Percentiles rank a stretch among this genome's conserved stretches.
These are phyloP conservation scores for Huntiella savannae DNA, from an alignment of 2,329 filamentous ascomycete genomes.

Conservation along the genomic window DNA sequence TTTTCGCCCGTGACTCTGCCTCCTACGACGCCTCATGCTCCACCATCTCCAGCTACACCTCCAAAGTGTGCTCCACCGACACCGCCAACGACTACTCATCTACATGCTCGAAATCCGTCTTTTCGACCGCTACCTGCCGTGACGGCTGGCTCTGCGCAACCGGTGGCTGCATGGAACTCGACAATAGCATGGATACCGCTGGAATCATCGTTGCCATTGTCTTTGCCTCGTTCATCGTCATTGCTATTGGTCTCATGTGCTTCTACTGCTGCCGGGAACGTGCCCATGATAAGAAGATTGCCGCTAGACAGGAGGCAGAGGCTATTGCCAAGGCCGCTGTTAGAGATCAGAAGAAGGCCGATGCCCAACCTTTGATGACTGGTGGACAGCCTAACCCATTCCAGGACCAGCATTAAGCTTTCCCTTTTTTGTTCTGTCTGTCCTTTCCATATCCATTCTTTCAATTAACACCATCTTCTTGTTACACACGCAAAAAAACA, in stretches of 20 bases:
- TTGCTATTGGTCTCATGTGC: slow-evolving; percentile 23
- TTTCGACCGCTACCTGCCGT: slow-evolving; percentile 22
- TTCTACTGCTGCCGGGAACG: slow-evolving; percentile 34
- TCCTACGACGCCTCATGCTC: slow-evolving; percentile 7
- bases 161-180: slow-evolving; percentile 25
- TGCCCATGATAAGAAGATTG: slow-evolving; percentile 23
- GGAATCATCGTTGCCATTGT: slow-evolving; percentile 30
- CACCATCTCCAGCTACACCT: slow-evolving; percentile 15
- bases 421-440: not conserved
- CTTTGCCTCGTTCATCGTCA: slow-evolving; percentile 24
- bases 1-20: slow-evolving; percentile 10
- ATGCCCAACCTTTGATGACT: slow-evolving; percentile 21
- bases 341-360: slow-evolving; percentile 22
- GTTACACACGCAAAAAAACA: not conserved
- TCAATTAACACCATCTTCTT: not conserved
- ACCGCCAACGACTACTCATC: slow-evolving; percentile 17
- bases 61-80: slow-evolving; percentile 17
- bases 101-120: slow-evolving; percentile 22
- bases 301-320: slow-evolving; percentile 29
- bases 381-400: slow-evolving; percentile 19
- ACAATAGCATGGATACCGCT: slow-evolving; percentile 22
- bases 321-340: slow-evolving; percentile 28
- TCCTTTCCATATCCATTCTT: not conserved
- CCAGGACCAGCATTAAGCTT: slow-evolving; percentile 17
- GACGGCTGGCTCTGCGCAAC: slow-evolving; percentile 26